Percentiles rank a stretch among this genome's conserved stretches.
These are phyloP conservation scores for Polyplosphaeria fusca DNA, from an alignment of 495 filamentous ascomycete genomes.

Conservation along the genomic window DNA sequence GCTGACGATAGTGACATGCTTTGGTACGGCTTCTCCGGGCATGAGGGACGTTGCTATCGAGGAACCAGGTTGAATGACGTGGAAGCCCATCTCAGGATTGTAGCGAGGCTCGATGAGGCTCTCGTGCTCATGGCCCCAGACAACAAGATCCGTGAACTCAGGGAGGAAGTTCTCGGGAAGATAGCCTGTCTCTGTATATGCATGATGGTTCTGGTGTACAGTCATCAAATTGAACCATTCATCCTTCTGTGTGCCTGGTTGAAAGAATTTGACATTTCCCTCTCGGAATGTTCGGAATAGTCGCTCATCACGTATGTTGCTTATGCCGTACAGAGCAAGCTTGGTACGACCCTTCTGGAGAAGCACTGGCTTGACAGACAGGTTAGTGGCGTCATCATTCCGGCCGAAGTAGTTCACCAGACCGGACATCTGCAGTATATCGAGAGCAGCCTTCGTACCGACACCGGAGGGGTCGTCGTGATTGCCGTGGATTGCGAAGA, in stretches of 20 bases:
- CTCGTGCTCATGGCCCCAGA: slow-evolving; percentile 99
- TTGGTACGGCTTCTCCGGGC: slow-evolving; percentile 85
- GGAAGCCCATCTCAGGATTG: slow-evolving; percentile 84
- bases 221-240: slow-evolving; percentile 98
- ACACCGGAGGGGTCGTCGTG: slow-evolving; percentile 92
- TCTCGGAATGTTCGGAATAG: slow-evolving; percentile 91
- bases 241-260: slow-evolving; percentile 72
- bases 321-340: slow-evolving; percentile 90
- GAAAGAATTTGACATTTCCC: slow-evolving; percentile 89
- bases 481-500: slow-evolving; percentile 98
- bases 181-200: slow-evolving; percentile 84
- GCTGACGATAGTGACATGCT: slow-evolving; percentile 82
- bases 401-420: slow-evolving; percentile 95
- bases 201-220: slow-evolving; percentile 95
- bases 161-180: slow-evolving; percentile 93
- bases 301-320: slow-evolving; percentile 93
- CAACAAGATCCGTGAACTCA: slow-evolving; percentile 81
- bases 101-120: slow-evolving; percentile 78
- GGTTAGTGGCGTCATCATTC: slow-evolving; percentile 86
- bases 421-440: slow-evolving; percentile 86
- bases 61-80: slow-evolving; percentile 96
- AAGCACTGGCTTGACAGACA: slow-evolving; percentile 83
- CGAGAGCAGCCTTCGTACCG: slow-evolving; percentile 82
- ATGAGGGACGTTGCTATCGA: slow-evolving; percentile 91
- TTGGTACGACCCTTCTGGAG: slow-evolving; percentile 94